Percentiles rank a stretch among this genome's conserved stretches.
Conservation (phyloP, 306 rosid genomes). For the Glycine latifolia region DNA sequence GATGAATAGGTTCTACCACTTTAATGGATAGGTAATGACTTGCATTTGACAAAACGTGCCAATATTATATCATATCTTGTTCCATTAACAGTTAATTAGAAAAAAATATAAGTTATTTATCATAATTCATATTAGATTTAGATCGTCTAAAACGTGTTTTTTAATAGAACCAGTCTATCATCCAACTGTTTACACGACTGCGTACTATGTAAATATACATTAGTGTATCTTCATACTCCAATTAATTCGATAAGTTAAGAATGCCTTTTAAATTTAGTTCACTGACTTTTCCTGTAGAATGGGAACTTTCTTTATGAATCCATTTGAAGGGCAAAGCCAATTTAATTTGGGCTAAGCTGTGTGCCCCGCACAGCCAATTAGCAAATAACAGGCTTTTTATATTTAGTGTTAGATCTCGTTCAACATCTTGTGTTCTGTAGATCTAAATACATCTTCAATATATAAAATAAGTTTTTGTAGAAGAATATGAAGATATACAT, state of each 20-base stretch:
- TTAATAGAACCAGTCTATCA: not conserved
- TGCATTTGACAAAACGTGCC: slow-evolving; percentile 14
- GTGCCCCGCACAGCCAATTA: not conserved
- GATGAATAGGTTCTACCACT: slow-evolving; percentile 34
- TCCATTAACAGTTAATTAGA: not conserved
- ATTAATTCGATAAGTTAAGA: not conserved
- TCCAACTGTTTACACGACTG: not conserved
- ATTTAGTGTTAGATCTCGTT: too few relatives aligned
- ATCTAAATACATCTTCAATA: too few relatives aligned
- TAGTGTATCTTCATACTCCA: not conserved
- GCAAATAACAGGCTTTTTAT: not conserved
- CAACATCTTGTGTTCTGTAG: too few relatives aligned
- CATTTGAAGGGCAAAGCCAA: not conserved
- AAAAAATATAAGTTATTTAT: not conserved
- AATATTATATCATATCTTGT: not conserved
- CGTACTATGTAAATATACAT: not conserved
- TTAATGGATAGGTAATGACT: not conserved
- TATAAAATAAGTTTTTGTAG: too few relatives aligned
- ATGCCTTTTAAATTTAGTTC: not conserved
- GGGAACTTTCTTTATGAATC: not conserved
- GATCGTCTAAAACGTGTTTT: not conserved
- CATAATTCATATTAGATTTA: not conserved
- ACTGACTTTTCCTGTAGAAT: not conserved
- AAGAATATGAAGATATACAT: too few relatives aligned
- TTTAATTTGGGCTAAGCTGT: not conserved